Percentiles rank a stretch among this genome's conserved stretches.
Conservation (phyloP, 495 filamentous ascomycete genomes). For the Parmelia sp. region DNA sequence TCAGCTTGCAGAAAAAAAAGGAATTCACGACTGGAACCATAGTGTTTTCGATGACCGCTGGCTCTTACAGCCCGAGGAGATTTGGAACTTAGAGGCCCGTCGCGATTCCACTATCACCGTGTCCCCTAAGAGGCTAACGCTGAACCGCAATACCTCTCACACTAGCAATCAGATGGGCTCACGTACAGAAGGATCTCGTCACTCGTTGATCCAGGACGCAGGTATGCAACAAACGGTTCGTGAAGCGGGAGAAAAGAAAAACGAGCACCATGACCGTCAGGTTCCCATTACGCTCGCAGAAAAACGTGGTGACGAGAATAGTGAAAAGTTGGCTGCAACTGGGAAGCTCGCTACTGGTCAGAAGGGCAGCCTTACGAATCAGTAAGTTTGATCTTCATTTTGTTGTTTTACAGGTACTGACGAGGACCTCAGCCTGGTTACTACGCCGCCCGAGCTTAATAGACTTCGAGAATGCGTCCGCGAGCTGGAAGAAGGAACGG, state of each 20-base stretch:
- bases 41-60: slow-evolving; percentile 25
- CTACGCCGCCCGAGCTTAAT: slow-evolving; percentile 12
- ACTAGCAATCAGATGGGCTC: not conserved
- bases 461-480: slow-evolving; percentile 11
- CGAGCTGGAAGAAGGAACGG: slow-evolving; percentile 16
- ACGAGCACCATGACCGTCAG: not conserved
- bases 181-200: not conserved
- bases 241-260: not conserved
- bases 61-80: slow-evolving; percentile 14
- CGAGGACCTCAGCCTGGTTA: slow-evolving; percentile 5
- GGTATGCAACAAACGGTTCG: not conserved
- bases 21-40: slow-evolving; percentile 18
- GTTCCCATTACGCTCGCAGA: not conserved
- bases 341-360: not conserved
- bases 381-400: not conserved
- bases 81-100: slow-evolving; percentile 7
- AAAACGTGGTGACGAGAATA: not conserved
- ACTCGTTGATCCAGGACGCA: not conserved
- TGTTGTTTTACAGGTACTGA: not conserved
- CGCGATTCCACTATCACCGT: not conserved
- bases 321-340: not conserved
- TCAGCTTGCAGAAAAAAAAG: slow-evolving; percentile 16
- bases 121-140: not conserved
- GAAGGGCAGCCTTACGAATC: not conserved
- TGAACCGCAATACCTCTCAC: not conserved